Conservation (phyloP, 139 green algal genomes). For the Pleodorina starrii region DNA sequence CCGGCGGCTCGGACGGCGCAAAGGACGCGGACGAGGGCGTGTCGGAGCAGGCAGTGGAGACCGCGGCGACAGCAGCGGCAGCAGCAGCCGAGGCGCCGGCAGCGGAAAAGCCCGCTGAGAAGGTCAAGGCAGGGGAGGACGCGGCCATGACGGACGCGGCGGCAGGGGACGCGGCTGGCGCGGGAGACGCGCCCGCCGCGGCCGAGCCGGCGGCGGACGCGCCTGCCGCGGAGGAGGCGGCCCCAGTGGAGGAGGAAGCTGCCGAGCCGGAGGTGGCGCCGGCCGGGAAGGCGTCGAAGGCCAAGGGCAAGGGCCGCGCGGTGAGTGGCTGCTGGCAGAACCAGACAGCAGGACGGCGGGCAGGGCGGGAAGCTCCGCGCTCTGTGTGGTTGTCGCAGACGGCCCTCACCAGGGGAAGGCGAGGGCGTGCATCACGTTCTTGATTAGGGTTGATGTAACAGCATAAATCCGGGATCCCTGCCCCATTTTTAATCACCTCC, state of each 20-base stretch:
- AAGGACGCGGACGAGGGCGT: not conserved
- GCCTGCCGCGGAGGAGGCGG: not conserved
- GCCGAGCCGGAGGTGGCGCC: not conserved
- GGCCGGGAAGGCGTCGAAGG: conserved; percentile 1
- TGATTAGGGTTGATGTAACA: no score
- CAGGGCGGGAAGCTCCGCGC: no score
- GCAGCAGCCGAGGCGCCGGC: no score
- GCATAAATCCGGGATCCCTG: no score
- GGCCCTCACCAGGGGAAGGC: no score
- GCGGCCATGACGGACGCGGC: no score
- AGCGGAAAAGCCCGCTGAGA: not conserved
- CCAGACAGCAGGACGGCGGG: no score
- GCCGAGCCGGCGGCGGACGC: not conserved
- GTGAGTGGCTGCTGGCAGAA: not conserved
- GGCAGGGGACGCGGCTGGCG: not conserved
- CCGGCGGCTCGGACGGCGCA: no score
- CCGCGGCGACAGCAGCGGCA: no score
- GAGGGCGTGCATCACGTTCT: no score
- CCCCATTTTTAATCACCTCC: no score
- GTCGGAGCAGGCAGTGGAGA: not conserved
- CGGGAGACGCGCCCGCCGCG: not conserved
- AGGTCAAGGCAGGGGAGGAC: not conserved
- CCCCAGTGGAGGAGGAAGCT: not conserved
- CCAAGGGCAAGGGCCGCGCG: conserved; percentile 31
- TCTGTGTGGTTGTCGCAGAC: no score